Evolutionary conservation across 1,139 yeast species (phyloP).

Genomic region (Magnusiomyces sp.): DNA sequence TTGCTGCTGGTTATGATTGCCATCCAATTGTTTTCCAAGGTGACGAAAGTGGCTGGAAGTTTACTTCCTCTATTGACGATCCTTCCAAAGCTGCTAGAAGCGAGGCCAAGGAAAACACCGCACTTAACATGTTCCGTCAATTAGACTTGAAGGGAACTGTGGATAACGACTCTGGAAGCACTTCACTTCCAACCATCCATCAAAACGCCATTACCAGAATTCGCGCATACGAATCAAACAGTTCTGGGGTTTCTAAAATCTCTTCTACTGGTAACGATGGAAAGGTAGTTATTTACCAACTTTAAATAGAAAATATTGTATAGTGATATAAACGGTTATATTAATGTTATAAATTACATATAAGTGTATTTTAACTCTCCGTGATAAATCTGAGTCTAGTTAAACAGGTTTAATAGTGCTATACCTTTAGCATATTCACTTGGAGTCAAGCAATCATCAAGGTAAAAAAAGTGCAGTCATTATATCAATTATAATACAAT

Average conservation of each 20-base stretch:
- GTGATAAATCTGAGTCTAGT: no score
- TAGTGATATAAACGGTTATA: no score
- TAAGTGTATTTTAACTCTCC: no score
- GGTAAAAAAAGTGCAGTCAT: no score
- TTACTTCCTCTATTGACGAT: conserved; percentile 57
- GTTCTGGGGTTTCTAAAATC: conserved; percentile 43
- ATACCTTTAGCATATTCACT: no score
- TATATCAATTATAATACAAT: no score
- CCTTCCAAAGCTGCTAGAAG: conserved; percentile 40
- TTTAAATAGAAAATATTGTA: not conserved
- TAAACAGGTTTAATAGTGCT: no score
- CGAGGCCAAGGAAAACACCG: conserved; percentile 64
- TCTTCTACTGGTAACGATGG: conserved; percentile 85
- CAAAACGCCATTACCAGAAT: conserved; percentile 81
- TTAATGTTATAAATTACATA: no score
- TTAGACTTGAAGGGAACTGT: conserved; percentile 88
- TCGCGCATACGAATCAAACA: conserved; percentile 38
- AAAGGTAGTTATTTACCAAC: conserved; percentile 56
- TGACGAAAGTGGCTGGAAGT: conserved; percentile 57
- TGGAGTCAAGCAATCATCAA: no score
- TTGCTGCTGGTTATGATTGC: conserved; percentile 91
- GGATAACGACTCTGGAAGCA: conserved; percentile 39
- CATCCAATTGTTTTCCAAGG: conserved; percentile 84
- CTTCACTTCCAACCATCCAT: conserved; percentile 67
- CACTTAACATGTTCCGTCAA: conserved; percentile 91